Evolutionary conservation across 2,329 filamentous ascomycete genomes (phyloP).

Genomic region (Xylariales sp.): DNA sequence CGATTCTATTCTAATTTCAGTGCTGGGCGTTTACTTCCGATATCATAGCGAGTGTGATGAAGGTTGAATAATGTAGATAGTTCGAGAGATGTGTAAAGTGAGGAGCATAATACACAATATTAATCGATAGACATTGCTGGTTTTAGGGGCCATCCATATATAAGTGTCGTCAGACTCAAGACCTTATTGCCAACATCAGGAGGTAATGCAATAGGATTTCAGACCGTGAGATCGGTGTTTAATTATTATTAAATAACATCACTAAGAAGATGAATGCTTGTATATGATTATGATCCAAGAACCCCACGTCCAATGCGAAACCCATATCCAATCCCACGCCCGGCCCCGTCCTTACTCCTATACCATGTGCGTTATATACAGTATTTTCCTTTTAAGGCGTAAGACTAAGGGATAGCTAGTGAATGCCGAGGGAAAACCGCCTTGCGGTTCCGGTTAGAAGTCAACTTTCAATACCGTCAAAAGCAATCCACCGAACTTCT

Average conservation of each 20-base stretch:
- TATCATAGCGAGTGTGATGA: conserved; percentile 46
- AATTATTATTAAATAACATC: conserved; percentile 18
- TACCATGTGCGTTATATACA: conserved; percentile 24
- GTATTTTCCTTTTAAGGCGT: neutral
- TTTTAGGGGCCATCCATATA: no score
- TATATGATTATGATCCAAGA: conserved; percentile 7
- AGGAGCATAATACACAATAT: no score
- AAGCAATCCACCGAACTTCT: neutral
- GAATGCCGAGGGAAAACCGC: neutral
- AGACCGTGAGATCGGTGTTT: neutral
- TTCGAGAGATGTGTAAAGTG: no score
- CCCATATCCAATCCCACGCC: conserved; percentile 12
- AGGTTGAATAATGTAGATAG: conserved; percentile 8
- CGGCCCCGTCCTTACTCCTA: conserved; percentile 6
- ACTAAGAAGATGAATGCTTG: conserved; percentile 1
- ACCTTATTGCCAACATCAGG: neutral
- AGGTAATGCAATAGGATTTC: neutral
- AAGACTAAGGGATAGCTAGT: neutral
- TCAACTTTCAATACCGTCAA: neutral
- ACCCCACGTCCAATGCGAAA: conserved; percentile 22
- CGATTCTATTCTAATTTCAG: conserved; percentile 50
- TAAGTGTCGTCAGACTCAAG: no score
- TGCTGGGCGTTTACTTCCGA: conserved; percentile 54
- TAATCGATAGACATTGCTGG: no score
- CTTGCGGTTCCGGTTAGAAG: neutral